Conservation (phyloP, 23 red algal species). For the Gracilariopsis chorda region DNA sequence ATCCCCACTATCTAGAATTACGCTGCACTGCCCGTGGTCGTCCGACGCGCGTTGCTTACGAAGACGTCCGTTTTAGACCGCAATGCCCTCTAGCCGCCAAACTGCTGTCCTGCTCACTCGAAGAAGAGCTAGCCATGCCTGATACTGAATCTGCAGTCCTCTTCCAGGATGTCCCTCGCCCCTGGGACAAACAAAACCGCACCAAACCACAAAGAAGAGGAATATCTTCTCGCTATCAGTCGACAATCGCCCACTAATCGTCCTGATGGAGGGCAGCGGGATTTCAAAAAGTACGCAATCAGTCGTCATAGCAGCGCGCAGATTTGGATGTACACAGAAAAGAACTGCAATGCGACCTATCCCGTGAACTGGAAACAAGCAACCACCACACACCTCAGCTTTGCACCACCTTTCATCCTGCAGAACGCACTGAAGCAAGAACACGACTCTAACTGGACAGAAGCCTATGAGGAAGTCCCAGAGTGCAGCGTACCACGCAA, state of each 20-base stretch:
- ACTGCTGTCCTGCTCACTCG: slow-evolving; percentile 31
- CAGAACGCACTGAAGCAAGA: slow-evolving; percentile 5
- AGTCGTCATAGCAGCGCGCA: no score
- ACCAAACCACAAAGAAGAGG: no score
- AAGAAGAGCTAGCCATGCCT: slow-evolving; percentile 61
- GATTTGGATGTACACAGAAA: no score
- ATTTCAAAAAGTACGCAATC: no score
- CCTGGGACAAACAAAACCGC: no score
- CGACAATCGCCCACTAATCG: no score
- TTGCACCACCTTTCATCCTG: not conserved
- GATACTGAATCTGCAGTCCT: no score
- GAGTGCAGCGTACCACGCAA: not conserved
- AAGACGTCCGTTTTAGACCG: slow-evolving; percentile 27
- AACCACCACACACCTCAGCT: not conserved
- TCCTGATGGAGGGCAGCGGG: no score
- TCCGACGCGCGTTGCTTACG: slow-evolving; percentile 5
- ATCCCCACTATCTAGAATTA: not conserved
- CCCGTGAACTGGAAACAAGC: not conserved
- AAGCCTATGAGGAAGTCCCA: not conserved
- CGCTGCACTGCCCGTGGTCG: not conserved
- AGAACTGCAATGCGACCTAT: no score
- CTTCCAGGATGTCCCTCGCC: no score
- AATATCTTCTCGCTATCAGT: no score
- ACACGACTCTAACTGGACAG: not conserved
- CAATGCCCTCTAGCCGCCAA: not conserved